phyloP scores from a whole-genome alignment of 2,329 filamentous ascomycete genomes.

The Apiospora sp. region DNA sequence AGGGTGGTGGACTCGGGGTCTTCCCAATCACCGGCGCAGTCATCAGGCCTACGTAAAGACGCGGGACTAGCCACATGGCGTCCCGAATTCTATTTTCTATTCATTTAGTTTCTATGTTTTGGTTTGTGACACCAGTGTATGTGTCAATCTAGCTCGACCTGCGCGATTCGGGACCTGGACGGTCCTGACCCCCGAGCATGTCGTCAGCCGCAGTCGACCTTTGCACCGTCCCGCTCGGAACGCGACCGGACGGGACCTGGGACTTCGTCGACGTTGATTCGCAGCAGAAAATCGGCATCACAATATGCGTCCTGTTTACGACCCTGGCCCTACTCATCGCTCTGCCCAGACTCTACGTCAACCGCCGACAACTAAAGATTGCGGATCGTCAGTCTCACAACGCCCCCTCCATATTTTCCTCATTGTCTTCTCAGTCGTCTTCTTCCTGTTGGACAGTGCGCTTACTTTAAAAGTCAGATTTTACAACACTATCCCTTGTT shows the following conservation, averaged over 20 bases:
- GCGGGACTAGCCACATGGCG: no score
- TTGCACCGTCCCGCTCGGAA: background rate
- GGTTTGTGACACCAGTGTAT: background rate
- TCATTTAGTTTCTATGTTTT: no score
- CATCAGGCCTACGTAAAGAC: no score
- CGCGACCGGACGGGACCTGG: background rate
- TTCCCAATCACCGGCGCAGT: no score
- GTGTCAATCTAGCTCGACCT: background rate
- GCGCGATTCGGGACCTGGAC: background rate
- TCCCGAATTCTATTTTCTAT: no score
- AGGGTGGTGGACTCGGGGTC: no score
- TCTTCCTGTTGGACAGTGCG: background rate
- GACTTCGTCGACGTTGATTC: background rate
- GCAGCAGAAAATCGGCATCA: background rate
- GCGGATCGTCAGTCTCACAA: background rate
- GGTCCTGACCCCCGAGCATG: background rate
- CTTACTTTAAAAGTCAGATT: background rate
- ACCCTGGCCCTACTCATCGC: background rate
- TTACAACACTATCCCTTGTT: background rate
- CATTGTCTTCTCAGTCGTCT: no score
- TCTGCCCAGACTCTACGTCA: background rate
- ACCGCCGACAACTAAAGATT: background rate
- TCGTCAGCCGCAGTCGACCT: background rate
- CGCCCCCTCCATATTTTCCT: no score
- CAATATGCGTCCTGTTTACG: background rate